phyloP scores from a whole-genome alignment of 768 basidiomycete species.

The Russula virescens region DNA sequence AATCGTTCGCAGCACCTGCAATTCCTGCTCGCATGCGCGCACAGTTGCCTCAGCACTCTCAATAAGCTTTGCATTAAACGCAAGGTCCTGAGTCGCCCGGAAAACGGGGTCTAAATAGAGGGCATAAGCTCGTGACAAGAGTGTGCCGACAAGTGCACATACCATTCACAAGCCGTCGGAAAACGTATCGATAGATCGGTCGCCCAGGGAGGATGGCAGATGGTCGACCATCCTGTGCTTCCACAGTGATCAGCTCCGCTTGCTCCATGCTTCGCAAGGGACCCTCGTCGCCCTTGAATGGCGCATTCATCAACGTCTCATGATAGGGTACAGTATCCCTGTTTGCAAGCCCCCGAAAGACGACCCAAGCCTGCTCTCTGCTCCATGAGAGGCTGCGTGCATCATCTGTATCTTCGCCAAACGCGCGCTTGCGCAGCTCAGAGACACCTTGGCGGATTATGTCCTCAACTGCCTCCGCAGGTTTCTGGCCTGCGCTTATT shows the following conservation, averaged over 20 bases:
- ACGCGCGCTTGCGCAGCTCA: constrained; percentile 85
- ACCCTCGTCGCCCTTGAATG: constrained; percentile 88
- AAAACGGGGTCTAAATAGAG: constrained; percentile 60
- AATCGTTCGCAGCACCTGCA: constrained; percentile 61
- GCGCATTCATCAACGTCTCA: constrained; percentile 72
- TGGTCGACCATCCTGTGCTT: constrained; percentile 74
- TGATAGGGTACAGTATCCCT: constrained; percentile 76
- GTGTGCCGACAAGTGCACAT: constrained; percentile 21
- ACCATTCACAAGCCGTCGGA: constrained; percentile 77
- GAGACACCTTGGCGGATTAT: constrained; percentile 73
- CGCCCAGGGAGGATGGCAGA: constrained; percentile 83
- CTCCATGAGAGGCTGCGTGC: constrained; percentile 80
- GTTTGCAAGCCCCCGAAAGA: constrained; percentile 68
- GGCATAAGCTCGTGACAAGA: constrained; percentile 10
- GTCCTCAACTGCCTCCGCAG: constrained; percentile 85
- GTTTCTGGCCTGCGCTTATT: constrained; percentile 62
- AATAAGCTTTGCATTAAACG: constrained; percentile 64
- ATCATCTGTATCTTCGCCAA: constrained; percentile 89
- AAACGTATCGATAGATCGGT: constrained; percentile 83
- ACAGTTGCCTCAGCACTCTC: constrained; percentile 56
- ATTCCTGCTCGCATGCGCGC: constrained; percentile 68
- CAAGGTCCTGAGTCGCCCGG: constrained; percentile 74
- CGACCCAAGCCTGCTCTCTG: constrained; percentile 80
- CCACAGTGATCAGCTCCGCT: constrained; percentile 78
- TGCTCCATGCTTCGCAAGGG: constrained; percentile 82